These are phyloP conservation scores for Cryptosporidium tyzzeri DNA, from an alignment of 169 alveolate genomes.

Conservation along the genomic window DNA sequence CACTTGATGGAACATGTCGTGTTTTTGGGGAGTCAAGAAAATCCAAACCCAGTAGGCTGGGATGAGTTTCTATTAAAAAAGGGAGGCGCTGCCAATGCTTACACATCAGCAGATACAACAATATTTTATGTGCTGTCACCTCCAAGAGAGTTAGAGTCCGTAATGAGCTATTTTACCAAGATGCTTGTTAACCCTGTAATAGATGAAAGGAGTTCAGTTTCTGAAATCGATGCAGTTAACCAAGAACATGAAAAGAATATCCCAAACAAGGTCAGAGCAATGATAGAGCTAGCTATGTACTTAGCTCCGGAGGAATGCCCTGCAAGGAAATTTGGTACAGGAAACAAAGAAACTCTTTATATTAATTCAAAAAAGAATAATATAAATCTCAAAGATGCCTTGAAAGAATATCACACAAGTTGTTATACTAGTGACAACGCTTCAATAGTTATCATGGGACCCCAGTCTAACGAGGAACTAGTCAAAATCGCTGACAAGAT, in stretches of 20 bases:
- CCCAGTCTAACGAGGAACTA: conserved; percentile 16
- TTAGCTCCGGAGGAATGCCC: conserved; percentile 49
- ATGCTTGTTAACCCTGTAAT: conserved; percentile 46
- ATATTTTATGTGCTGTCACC: conserved; percentile 39
- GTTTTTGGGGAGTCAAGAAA: conserved; percentile 66
- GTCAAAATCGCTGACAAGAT: conserved; percentile 17
- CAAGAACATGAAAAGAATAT: conserved; percentile 73
- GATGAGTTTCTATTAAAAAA: conserved; percentile 63
- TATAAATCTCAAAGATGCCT: conserved; percentile 36
- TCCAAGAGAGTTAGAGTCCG: conserved; percentile 28
- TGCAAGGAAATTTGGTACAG: conserved; percentile 71
- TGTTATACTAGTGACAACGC: conserved; percentile 65
- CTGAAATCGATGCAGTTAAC: conserved; percentile 71
- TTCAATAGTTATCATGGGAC: conserved; percentile 59
- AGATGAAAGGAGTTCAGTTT: conserved; percentile 49
- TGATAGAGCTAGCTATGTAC: conserved; percentile 54
- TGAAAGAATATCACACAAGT: conserved; percentile 22
- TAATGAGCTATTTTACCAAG: conserved; percentile 28
- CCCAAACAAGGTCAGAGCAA: conserved; percentile 59
- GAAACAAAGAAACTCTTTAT: conserved; percentile 50
- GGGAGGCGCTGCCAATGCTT: conserved; percentile 68
- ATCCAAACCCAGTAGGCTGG: conserved; percentile 69
- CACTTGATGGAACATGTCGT: conserved; percentile 72
- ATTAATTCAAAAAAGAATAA: conserved; percentile 28
- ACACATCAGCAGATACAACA: conserved; percentile 49